These are phyloP conservation scores for Sextonia rubra DNA, from an alignment of 164 flowering plant genomes.

Conservation along the genomic window DNA sequence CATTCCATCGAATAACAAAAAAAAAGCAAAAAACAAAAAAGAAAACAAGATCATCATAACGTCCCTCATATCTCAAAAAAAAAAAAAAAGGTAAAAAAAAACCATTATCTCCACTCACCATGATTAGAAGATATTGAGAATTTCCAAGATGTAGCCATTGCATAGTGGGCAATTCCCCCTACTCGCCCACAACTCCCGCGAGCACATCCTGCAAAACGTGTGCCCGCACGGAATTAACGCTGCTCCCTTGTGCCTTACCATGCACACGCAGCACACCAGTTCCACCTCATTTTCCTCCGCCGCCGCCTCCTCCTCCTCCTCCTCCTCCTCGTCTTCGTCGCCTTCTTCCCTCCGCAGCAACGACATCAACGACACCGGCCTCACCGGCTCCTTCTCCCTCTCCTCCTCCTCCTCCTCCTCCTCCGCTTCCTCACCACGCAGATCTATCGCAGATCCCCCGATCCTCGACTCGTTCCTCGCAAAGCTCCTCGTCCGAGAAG, in stretches of 20 bases:
- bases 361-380: conserved; percentile 85
- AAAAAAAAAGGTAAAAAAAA: not conserved
- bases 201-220: conserved; percentile 77
- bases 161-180: conserved; percentile 86
- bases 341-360: conserved; percentile 71
- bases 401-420: not conserved
- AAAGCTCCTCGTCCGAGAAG: not conserved
- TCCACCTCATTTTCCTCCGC: conserved; percentile 26
- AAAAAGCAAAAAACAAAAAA: no score
- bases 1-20: no score
- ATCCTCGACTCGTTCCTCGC: not conserved
- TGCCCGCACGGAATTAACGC: conserved; percentile 97
- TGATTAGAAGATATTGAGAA: conserved; percentile 69
- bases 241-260: conserved; percentile 86
- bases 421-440: not conserved
- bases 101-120: not conserved
- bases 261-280: conserved; percentile 75
- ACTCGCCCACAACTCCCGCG: conserved; percentile 70
- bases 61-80: not conserved
- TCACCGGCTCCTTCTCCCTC: conserved; percentile 24
- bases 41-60: no score
- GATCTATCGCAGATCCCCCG: not conserved
- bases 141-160: conserved; percentile 67
- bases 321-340: conserved; percentile 27
- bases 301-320: conserved; percentile 23